Base-by-base conservation (phyloP, 1,284 basidiomycete genomes). In the Rhizopogon hawkerae region DNA sequence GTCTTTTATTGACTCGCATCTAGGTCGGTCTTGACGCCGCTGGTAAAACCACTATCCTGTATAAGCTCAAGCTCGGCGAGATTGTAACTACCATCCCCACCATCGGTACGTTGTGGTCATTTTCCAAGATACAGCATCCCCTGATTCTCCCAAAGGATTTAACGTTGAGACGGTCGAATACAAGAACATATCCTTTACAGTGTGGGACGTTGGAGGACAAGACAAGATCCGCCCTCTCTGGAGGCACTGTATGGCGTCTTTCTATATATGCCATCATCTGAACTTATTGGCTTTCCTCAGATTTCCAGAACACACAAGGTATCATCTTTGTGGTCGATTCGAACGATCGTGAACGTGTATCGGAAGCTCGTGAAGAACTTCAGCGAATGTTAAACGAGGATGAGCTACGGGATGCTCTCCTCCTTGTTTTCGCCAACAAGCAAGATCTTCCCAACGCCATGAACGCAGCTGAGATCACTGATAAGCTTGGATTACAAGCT, bases 271-370 rank as follows among this genome's bases (percentile, higher is more conserved):
- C 41, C 35, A 21, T 49, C 38, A 35, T 48, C 39, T 49, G n/a
- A 46, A 44, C 58, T 55, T 50, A 60, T 43, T 35, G 39, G 16
- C 48, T 26, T 43, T 47, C 36, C 52, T 26, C 58, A 96, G 95
- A 99, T 78, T 99, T 97, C 92, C 96, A 98, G 76, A 98, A 98
- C 79, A 99, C 96, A 43, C 96, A 99, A 76, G 96, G 95, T 60
- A 98, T 99, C 76, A 98, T 99, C 69, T 99, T 98, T 70, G 96
- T 99, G 51, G 94, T 99, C 58, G 96, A 99, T 73, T 98, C 96
- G 50, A 98, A 98, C 73, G 96, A 99, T 78, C 80, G 96, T 73
- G 96, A 98, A 74, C 95, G 96, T 89, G 90, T 98, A 56, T 89
- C 92, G 47, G 96, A 99, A 76, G 96, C 96, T 47, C 89, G 96